Conservation (phyloP, 208 protist genomes). For the Tritrichomonas musculus region DNA sequence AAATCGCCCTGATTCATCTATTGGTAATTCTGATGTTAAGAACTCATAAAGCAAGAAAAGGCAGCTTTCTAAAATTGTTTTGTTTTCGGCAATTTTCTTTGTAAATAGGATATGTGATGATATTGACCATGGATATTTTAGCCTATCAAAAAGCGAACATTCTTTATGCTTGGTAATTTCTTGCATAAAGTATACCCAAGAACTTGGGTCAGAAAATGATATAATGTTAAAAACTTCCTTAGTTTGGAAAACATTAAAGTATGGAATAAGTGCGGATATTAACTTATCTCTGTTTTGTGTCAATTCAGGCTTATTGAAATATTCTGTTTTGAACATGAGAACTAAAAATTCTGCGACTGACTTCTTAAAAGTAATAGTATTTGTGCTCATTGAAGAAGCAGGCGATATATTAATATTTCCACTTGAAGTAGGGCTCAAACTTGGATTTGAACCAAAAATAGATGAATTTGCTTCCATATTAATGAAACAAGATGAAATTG, state of each 20-base stretch:
- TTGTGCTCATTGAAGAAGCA: background rate
- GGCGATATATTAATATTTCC: too few species aligned
- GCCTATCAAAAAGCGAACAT: background rate
- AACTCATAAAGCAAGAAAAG: background rate
- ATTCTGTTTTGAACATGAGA: background rate
- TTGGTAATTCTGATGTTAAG: background rate
- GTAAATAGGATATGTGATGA: background rate
- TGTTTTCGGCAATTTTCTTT: background rate
- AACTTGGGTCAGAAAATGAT: background rate
- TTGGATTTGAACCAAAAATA: too few species aligned
- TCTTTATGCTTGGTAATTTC: background rate
- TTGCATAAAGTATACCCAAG: background rate
- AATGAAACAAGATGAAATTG: background rate
- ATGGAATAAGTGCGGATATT: background rate
- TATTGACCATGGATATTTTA: background rate
- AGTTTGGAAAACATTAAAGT: background rate
- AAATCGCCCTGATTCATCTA: background rate
- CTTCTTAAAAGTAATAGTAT: background rate
- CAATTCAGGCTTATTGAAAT: background rate
- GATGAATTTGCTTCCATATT: too few species aligned
- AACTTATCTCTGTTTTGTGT: background rate
- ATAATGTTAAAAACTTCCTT: background rate
- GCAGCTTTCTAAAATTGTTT: background rate
- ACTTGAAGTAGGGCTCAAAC: too few species aligned
- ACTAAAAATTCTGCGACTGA: background rate